Evolutionary conservation across 2,329 filamentous ascomycete genomes (phyloP).

Genomic region (Fusarium siculi): DNA sequence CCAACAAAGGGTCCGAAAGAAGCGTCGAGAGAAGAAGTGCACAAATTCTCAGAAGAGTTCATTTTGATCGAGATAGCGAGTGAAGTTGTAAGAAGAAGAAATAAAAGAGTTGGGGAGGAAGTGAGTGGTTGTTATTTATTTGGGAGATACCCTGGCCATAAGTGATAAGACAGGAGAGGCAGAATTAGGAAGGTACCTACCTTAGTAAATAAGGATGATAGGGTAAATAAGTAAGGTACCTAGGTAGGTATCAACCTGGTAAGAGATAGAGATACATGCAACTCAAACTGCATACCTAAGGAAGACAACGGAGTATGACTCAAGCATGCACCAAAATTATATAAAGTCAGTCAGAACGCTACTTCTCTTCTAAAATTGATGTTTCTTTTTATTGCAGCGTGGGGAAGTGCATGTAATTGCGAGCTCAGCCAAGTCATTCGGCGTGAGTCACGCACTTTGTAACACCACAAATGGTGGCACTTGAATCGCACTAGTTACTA

Average conservation of each 20-base stretch:
- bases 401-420: neutral
- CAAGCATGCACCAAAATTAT: neutral
- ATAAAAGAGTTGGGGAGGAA: neutral
- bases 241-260: too few species aligned
- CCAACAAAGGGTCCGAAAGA: conserved; percentile 42
- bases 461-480: neutral
- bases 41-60: conserved; percentile 37
- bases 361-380: neutral
- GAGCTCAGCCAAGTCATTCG: conserved; percentile 30
- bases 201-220: neutral
- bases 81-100: neutral
- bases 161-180: neutral
- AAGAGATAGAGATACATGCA: neutral
- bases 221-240: neutral
- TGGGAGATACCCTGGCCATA: neutral
- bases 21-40: conserved; percentile 38
- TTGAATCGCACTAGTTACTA: neutral
- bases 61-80: conserved; percentile 19
- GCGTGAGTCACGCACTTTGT: conserved; percentile 39
- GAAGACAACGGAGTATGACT: conserved; percentile 2
- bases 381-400: neutral
- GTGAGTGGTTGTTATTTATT: neutral
- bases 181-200: conserved; percentile 34
- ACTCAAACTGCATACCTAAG: neutral
- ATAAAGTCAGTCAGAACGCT: conserved; percentile 4